Base-by-base conservation (phyloP, 495 filamentous ascomycete genomes). In the Penicillium ucsense region DNA sequence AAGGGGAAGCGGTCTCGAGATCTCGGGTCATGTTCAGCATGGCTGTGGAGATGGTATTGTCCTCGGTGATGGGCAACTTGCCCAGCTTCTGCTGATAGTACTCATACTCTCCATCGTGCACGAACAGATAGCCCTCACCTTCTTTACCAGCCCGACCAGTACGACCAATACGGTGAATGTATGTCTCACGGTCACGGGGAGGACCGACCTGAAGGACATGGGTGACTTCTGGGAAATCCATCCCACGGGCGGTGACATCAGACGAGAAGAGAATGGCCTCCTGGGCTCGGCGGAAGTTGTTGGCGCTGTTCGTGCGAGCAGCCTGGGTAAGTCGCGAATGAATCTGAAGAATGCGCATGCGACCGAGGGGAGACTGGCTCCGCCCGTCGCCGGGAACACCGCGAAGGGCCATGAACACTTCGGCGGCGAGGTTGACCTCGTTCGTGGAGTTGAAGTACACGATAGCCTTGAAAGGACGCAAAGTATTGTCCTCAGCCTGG, bases 161-260 rank as follows among this genome's bases (percentile, higher is more conserved):
- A 12, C 85, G 81, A 11, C 85, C 85, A 5, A 87, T 69, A 28
- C 85, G 83, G 56, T 89, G 85, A 46, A 88, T 75, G 64, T 89
- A 89, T 38, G 81, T 77, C 51, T 85, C 80, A 28, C 74, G 71
- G 43, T 74, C 72, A 2, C 71, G 58, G 7, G 85, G 82, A 12
- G 81, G 52, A 31, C 84, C 82, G 5, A 83, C 61, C 57, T 89
- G 85, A 45, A 89, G 75, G 52, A 89, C 81, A 48, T 85, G 81
- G 35, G 80, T 83, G 33, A 86, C 83, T 40, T 77, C 75, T 2
- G 82, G 83, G 60, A 87, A 87, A 60, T 89, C 84, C 81, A 89
- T 84, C 56, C 92, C 92, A 60, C 92, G 82, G 9, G 92, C 88
- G 2, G 91, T 92, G 29, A 98, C 91, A 64, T 98, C 92, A 4